Evolutionary conservation across 108 stramenopile genomes (phyloP), one percentile per base, ranked within the genome.

Genomic region (Skeletonema menzelii): DNA sequence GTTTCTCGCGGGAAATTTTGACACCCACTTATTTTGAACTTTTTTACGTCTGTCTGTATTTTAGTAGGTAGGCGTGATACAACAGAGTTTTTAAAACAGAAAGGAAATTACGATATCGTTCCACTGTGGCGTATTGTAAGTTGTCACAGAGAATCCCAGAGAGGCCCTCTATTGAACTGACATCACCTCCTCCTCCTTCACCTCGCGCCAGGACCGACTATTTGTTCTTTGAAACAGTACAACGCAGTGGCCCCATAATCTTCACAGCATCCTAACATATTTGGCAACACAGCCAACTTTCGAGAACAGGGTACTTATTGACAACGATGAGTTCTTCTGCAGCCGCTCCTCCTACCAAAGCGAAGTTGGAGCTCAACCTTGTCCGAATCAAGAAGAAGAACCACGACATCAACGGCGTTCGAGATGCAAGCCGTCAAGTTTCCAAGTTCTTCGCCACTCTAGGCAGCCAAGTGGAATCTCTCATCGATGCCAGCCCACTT

Each of bases 401-500:
- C 40, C 40, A 42, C 40, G 40, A 42, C 40, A 42, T 42, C 40
- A 42, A 42, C 5, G 40, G 40, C 15, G 40, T 42, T 42, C 40
- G 14, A 3, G 13, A 27, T 27, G 26, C 34, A 0, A 42, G 47
- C 15, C 56, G 42, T 13, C 35, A 61, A 15, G 40, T 70, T 8
- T 59, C 37, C 10, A 31, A 11, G 1, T 70, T 70, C 59, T 70
- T 60, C 26, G 7, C 12, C 58, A 70, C 56, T 10, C 59, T 70
- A 1, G 70, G 59, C 22, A 40, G 46, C 8, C 42, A 22, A 26
- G 58, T 70, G 27, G 70, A 70, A 61, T 59, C 70, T 26, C 59
- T 70, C 70, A 70, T 70, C 59, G 70, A 70, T 37, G 70, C 70
- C 4, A 60, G 58, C 35, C 70, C 70, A 0, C 53, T 70, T 14